Base-by-base conservation (phyloP, 177 flowering plant species). In the Vitis hybrid region DNA sequence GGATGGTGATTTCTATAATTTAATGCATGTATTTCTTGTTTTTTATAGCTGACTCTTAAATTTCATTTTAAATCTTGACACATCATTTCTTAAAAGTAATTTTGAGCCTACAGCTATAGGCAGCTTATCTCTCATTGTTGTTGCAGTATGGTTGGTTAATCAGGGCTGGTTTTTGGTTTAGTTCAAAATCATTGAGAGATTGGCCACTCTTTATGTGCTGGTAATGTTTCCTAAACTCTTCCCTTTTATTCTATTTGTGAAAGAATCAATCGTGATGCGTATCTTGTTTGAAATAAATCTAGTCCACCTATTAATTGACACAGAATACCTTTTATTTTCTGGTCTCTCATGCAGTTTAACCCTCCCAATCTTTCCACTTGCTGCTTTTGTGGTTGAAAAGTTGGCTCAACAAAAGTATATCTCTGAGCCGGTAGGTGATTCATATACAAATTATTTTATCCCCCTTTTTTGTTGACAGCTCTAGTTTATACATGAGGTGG, bases 191-290 rank as follows among this genome's bases (percentile, higher is more conserved):
- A 54, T 77, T 95, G 67, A 83, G 96, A 71, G 99, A 93, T 74
- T 95, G 99, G 99, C 99, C 98, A 12, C 89, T 93, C 40, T 68
- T 95, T 40, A 91, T 95, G 94, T 93, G 99, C 76, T 90, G 99
- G 99, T 95, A 86, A 81, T 73, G 66, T 32, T 70, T 26, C 14
- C 56, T 66, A 9, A 51, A 40, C 40, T 14, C 12, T 32, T n/a
- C 2, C n/a, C 52, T 72, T 40, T 7, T 19, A 9, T 54, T 73
- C 10, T 51, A 11, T 64, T 54, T 57, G 50, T 17, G 2, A 2
- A 48, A 61, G 17, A 66, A 19, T 66, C 3, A 11, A 13, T 50
- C 30, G 57, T 58, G 17, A 26, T 60, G 18, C 52, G 2, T n/a
- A 52, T 40, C 45, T 40, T 40, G 0, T 40, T 40, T 7, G 45